Evolutionary conservation across 2,329 filamentous ascomycete species (phyloP), one percentile per base, ranked within the genome.

Genomic region (Xylaria sp.): DNA sequence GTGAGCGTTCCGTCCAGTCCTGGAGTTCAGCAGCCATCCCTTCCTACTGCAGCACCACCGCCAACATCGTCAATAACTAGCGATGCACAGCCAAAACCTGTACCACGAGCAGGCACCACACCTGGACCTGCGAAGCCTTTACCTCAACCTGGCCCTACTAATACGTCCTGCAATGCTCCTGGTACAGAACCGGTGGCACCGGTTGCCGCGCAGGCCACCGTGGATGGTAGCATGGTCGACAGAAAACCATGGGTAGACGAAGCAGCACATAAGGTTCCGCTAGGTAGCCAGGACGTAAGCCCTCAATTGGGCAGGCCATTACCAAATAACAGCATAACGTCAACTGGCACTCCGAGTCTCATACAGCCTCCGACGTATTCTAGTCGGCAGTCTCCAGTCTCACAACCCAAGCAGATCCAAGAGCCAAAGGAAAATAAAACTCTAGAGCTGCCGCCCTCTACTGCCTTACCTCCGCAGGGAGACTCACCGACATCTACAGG

Each of bases 391-490:
- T 39, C 58, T 20, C 41, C 51, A 37, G 60, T 41, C 63, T 57
- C 44, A 10, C 64, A 54, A 41, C 60, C 50, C 4, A 62, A 61
- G 2, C 46, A 23, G 34, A 52, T 48, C 18, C 15, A 52, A 37
- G 54, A 68, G 41, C 37, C 41, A 37, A 58, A n/a, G 20, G 56
- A 63, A 55, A 59, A 52, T 0, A 54, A 64, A 18, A 6, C n/a
- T 46, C 25, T 6, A 46, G 51, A 69, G 6, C 65, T 59, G 62
- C 59, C 63, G 18, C 50, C 32, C 23, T 25, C 18, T 25, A 2
- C 12, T 46, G 23, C 63, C 6, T 64, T 68, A 48, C 63, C 66
- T 44, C 72, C 70, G 63, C 71, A 74, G 57, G 48, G 72, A 32
- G 73, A 73, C 63, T 28, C 59, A 10, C 34, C 58, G 25, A 39